phyloP scores from a whole-genome alignment of 495 filamentous ascomycete species.

The Astrothelium subdiscretum region DNA sequence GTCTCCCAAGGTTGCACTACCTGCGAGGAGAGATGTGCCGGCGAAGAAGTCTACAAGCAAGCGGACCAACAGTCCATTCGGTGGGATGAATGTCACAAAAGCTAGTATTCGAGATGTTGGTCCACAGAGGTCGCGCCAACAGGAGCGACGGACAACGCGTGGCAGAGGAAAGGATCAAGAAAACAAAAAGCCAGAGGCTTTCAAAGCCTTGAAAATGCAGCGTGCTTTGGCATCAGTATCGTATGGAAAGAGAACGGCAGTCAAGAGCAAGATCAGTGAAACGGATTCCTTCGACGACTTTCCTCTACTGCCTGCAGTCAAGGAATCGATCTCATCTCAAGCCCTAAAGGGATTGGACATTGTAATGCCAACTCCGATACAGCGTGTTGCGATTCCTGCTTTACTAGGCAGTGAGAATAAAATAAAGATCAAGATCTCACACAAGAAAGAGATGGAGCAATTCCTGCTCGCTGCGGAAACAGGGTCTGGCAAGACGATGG shows the following conservation, averaged over 20 bases:
- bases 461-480: constrained; percentile 92
- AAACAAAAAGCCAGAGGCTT: constrained; percentile 28
- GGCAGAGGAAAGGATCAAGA: constrained; percentile 17
- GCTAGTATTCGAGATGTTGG: constrained; percentile 7
- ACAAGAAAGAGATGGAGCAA: constrained; percentile 43
- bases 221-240: constrained; percentile 58
- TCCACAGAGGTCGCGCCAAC: constrained; percentile 24
- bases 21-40: constrained; percentile 34
- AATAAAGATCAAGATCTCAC: constrained; percentile 15
- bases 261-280: constrained; percentile 58
- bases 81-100: constrained; percentile 61
- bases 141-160: constrained; percentile 15
- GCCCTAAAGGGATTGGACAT: constrained; percentile 61
- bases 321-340: constrained; percentile 57
- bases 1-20: constrained; percentile 56
- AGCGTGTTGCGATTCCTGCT: constrained; percentile 74
- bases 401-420: constrained; percentile 44
- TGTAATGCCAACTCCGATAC: constrained; percentile 72
- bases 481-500: constrained; percentile 90
- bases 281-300: constrained; percentile 73
- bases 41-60: constrained; percentile 27
- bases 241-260: constrained; percentile 54
- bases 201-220: constrained; percentile 94
- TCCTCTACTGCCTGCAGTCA: constrained; percentile 56
- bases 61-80: constrained; percentile 51